phyloP scores from a whole-genome alignment of 805 yeast genomes.

The Lachancea quebecensis region DNA sequence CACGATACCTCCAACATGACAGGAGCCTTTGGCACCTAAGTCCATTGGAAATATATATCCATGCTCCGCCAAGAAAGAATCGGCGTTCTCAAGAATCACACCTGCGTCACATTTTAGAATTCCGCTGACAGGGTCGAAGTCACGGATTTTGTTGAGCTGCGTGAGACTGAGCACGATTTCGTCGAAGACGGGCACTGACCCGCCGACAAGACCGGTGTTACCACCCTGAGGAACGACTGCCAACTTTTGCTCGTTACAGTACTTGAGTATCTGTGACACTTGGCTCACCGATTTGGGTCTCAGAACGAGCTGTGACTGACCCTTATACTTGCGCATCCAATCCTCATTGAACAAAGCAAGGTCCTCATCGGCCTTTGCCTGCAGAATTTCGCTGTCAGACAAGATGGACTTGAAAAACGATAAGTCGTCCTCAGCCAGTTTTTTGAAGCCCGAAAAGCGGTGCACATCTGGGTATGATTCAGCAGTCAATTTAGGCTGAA shows the following conservation, averaged over 20 bases:
- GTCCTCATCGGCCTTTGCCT: conserved; percentile 53
- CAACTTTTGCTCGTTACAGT: conserved; percentile 67
- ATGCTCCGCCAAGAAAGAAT: conserved; percentile 63
- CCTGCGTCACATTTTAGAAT: conserved; percentile 89
- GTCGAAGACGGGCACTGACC: conserved; percentile 86
- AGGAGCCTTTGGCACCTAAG: conserved; percentile 94
- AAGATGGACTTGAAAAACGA: conserved; percentile 54
- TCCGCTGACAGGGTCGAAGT: conserved; percentile 78
- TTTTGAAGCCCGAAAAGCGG: conserved; percentile 45
- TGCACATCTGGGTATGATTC: conserved; percentile 59
- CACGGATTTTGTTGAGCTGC: conserved; percentile 67
- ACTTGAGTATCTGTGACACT: conserved; percentile 65
- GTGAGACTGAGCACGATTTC: conserved; percentile 72
- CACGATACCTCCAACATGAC: conserved; percentile 91
- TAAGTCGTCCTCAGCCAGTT: conserved; percentile 50
- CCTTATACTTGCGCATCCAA: conserved; percentile 89
- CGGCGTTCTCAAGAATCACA: conserved; percentile 79
- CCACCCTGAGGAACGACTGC: conserved; percentile 98
- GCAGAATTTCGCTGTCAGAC: conserved; percentile 37
- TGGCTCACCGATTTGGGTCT: conserved; percentile 79
- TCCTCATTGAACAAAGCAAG: conserved; percentile 74
- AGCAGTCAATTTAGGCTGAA: conserved; percentile 44
- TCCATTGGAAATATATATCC: conserved; percentile 91
- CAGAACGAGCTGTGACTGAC: conserved; percentile 74
- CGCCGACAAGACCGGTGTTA: conserved; percentile 94